These are phyloP conservation scores for Cryptosporidium sp. DNA, from an alignment of 169 alveolate genomes.

Conservation along the genomic window DNA sequence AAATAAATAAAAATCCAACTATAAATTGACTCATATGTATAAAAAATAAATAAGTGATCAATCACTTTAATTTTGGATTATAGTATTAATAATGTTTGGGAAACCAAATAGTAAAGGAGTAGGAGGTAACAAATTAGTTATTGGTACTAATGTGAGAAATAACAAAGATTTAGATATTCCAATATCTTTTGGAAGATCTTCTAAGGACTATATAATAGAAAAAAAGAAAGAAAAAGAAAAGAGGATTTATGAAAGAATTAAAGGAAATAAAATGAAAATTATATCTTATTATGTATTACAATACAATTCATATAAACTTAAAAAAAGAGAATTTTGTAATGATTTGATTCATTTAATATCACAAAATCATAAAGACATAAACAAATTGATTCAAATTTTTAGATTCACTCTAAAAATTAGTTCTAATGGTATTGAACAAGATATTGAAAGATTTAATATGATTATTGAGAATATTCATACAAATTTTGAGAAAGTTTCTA, in stretches of 20 bases:
- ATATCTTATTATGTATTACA: neutral
- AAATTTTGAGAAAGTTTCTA: neutral
- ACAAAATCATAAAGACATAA: neutral
- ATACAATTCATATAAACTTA: neutral
- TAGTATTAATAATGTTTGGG: constrained; percentile 19
- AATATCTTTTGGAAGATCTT: constrained; percentile 39
- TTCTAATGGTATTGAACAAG: neutral
- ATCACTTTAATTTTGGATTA: neutral
- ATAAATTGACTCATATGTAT: no score
- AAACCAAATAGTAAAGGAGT: constrained; percentile 3
- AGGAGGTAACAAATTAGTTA: neutral
- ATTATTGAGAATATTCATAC: neutral
- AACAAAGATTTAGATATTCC: constrained; percentile 33
- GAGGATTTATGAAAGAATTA: constrained; percentile 12
- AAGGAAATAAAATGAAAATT: constrained; percentile 14
- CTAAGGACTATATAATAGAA: neutral
- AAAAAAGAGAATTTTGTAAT: neutral
- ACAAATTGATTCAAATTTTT: neutral
- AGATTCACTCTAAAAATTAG: neutral
- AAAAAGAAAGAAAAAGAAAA: constrained; percentile 54
- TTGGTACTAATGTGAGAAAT: neutral
- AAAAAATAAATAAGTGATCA: neutral
- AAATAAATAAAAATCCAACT: neutral
- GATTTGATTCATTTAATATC: neutral
- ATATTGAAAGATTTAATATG: constrained; percentile 3